Evolutionary conservation across 352 stramenopile species (phyloP), one percentile per base, ranked within the genome.

Genomic region (Globisporangium paroecandrum): DNA sequence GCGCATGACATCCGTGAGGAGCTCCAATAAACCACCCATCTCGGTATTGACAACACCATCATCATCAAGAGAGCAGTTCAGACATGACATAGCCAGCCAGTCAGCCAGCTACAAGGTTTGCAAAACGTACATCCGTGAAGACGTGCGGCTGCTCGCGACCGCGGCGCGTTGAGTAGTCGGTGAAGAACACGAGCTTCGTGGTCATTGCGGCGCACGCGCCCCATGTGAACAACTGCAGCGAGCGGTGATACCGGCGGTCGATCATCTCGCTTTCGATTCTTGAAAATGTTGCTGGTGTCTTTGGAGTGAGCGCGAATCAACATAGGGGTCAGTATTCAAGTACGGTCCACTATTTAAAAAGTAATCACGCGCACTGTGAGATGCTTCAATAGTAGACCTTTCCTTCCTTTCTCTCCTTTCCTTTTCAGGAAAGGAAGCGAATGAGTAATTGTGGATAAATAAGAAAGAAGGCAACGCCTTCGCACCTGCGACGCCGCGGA

Each of bases 101-200:
- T 2, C 27, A 29, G 27, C 4, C 29, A 32, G 38, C 13, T 20
- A 49, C 0, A 22, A 51, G 27, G 20, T 18, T 20, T 61, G 55
- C 55, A 25, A 36, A 4, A 49, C 73, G 63, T 81, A 96, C 88
- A 63, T 72, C 79, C 5, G 86, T 85, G 73, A 96, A 93, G 53
- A 90, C 85, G 71, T 96, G 88, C 43, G 87, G 81, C 32, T 89
- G 83, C n/a, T 72, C 71, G n/a, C 69, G 67, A 1, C 81, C 79
- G 53, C 78, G 79, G 29, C 75, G 77, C 10, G 73, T 80, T 46
- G 77, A 82, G 73, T 81, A 96, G 32, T 95, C 87, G 1, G 89
- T 96, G 77, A 96, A 96, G 65, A 95, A 66, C 65, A 95, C 87
- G 64, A 96, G 74, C 73, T 96, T 96, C 60, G 77, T 66, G 41